Evolutionary conservation across 2,329 filamentous ascomycete species (phyloP), one percentile per base, ranked within the genome.

Genomic region (Diaporthe sp.): DNA sequence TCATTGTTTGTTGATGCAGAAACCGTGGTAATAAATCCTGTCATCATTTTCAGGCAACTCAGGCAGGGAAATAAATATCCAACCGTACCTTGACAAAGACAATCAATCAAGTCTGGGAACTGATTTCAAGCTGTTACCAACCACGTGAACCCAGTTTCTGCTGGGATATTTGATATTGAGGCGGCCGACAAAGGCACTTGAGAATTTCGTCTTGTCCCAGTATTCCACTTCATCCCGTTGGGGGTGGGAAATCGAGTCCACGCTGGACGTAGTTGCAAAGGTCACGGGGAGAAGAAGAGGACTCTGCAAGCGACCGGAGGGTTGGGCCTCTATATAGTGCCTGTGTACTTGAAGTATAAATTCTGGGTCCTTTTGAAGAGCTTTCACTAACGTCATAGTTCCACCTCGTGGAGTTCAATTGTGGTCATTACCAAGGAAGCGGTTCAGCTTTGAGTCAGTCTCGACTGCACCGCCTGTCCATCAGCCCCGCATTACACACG

Each of bases 1-100:
- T 73, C 51, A 67, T 55, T 68, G 25, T 73, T 73, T 73, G 39
- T 73, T 73, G 59, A 73, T 68, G 61, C 37, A 73, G 59, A 67
- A 73, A 68, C 46, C 59, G 28, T 49, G n/a, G 51, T 73, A 58
- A 73, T 68, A 44, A 68, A 68, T 57, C 61, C 28, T 67, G 72
- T 73, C 72, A 65, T 73, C 57, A 62, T 62, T 46, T 31, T 51
- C 28, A 51, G 28, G 17, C 28, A 37, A 0, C 31, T 5, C 44
- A 15, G 19, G 25, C 2, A 25, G 19, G 25, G 1, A 25, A 28
- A 65, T 31, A 49, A 51, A 49, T 9, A 17, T n/a, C 25, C 28
- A 34, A 67, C 17, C 61, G 7, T 67, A 67, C 61, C 61, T 67
- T 34, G 12, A 28, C 3, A 1, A n/a, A 37, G 31, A 51, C 10